Evolutionary conservation across 768 basidiomycete species (phyloP).

Genomic region (Boletus tomentosulus): DNA sequence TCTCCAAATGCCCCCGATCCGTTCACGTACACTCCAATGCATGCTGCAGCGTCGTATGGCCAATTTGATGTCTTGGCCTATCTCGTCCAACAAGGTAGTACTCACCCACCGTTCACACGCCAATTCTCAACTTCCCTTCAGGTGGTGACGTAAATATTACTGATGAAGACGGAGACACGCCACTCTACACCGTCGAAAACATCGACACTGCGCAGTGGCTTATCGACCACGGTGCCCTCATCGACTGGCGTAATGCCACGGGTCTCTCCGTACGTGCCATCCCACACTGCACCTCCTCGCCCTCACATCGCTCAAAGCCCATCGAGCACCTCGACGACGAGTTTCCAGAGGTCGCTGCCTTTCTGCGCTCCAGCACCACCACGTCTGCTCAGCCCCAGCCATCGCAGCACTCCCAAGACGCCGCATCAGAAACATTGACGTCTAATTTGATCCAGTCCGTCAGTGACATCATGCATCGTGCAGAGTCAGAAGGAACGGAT

Average conservation of each 20-base stretch:
- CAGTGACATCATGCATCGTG: constrained; percentile 61
- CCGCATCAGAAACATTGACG: constrained; percentile 66
- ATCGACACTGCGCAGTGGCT: constrained; percentile 74
- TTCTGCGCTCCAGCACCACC: constrained; percentile 42
- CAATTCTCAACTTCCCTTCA: constrained; percentile 20
- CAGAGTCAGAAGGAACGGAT: constrained; percentile 53
- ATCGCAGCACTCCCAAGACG: constrained; percentile 67
- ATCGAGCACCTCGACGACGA: constrained; percentile 68
- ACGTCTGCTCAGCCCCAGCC: constrained; percentile 29
- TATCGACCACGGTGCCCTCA: constrained; percentile 69
- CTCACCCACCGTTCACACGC: not conserved
- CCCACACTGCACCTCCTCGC: constrained; percentile 7
- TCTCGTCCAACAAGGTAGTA: constrained; percentile 73
- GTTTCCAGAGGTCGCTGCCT: constrained; percentile 62
- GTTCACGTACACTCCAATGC: constrained; percentile 85
- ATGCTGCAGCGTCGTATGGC: constrained; percentile 92
- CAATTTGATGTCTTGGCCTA: constrained; percentile 74
- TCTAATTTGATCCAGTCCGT: constrained; percentile 61
- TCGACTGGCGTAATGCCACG: constrained; percentile 60
- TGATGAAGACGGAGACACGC: constrained; percentile 88
- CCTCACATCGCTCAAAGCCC: constrained; percentile 37
- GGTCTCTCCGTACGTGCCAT: constrained; percentile 64
- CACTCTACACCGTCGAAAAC: constrained; percentile 85
- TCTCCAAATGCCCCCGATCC: constrained; percentile 70
- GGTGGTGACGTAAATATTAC: constrained; percentile 86